A percentile compares a stretch with the other conserved stretches of the same genome.
Conservation (phyloP, 2,329 filamentous ascomycete genomes). For the Colletotrichum sp. region DNA sequence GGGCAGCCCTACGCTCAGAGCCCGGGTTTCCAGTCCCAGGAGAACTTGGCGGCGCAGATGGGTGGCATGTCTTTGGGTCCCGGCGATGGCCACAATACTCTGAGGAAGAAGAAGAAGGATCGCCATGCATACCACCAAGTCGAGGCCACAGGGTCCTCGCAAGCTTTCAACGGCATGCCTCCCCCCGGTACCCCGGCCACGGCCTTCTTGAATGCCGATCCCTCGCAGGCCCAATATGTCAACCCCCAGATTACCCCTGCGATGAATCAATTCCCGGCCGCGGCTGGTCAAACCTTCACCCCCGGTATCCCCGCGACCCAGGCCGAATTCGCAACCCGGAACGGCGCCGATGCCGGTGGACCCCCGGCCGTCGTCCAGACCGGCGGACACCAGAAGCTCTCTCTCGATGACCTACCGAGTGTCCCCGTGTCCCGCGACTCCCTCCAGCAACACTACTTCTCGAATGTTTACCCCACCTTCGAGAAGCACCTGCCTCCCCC, state of each 20-base stretch:
- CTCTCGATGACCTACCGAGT: conserved; percentile 92
- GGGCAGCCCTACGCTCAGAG: conserved; percentile 32
- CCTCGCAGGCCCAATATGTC: conserved; percentile 44
- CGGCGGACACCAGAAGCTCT: conserved; percentile 76
- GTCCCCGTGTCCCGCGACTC: conserved; percentile 84
- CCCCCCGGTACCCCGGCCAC: conserved; percentile 55
- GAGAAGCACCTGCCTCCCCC: conserved; percentile 92
- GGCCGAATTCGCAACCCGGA: conserved; percentile 32
- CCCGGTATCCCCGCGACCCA: conserved; percentile 26
- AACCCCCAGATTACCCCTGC: conserved; percentile 48
- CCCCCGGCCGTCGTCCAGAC: conserved; percentile 58
- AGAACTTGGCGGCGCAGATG: conserved; percentile 73
- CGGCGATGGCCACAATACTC: conserved; percentile 50
- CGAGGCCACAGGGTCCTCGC: conserved; percentile 72
- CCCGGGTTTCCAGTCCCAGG: conserved; percentile 45
- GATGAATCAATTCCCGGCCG: conserved; percentile 66
- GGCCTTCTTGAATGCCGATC: conserved; percentile 40
- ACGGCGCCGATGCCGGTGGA: conserved; percentile 36
- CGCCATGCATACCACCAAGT: conserved; percentile 91
- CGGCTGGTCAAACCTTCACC: conserved; percentile 50
- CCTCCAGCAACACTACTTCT: conserved; percentile 82
- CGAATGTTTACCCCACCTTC: conserved; percentile 92
- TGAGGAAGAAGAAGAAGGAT: conserved; percentile 87
- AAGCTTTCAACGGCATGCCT: conserved; percentile 73
- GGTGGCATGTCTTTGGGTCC: conserved; percentile 72